phyloP scores from a whole-genome alignment of 768 basidiomycete genomes.

The Pleurotus ostreatus region DNA sequence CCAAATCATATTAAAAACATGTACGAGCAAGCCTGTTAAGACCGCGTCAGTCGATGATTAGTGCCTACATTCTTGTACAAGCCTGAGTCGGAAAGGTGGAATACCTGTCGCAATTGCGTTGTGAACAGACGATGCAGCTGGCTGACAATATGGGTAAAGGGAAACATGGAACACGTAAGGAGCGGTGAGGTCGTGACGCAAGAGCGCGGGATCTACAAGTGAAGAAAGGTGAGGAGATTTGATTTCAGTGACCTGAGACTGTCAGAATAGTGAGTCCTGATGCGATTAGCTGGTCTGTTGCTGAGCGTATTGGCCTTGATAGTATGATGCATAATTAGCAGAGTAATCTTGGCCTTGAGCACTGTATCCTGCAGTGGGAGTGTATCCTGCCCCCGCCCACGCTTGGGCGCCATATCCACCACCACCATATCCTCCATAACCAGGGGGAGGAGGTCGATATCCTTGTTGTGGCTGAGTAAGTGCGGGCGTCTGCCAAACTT shows the following conservation, averaged over 20 bases:
- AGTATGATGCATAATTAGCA: conserved; percentile 78
- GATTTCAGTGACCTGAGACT: conserved; percentile 35
- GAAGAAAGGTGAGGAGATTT: conserved; percentile 28
- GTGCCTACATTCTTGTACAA: conserved; percentile 18
- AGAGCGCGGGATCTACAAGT: conserved; percentile 15
- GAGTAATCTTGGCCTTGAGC: conserved; percentile 68
- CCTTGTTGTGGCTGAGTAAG: conserved; percentile 51
- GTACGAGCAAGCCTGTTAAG: conserved; percentile 1
- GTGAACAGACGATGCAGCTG: conserved; percentile 1
- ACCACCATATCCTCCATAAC: conserved; percentile 47
- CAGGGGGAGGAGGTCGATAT: conserved; percentile 66
- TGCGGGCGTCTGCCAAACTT: conserved; percentile 70
- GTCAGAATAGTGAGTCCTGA: conserved; percentile 30
- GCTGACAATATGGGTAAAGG: background rate
- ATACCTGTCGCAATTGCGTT: conserved; percentile 12
- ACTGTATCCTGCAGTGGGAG: conserved; percentile 37
- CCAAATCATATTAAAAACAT: conserved; percentile 3
- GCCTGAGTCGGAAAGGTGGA: conserved; percentile 15
- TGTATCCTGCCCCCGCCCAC: conserved; percentile 46
- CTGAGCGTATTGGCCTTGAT: conserved; percentile 84
- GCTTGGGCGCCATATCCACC: conserved; percentile 38
- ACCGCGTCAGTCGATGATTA: conserved; percentile 20
- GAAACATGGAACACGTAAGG: conserved; percentile 1
- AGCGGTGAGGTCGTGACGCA: conserved; percentile 8
- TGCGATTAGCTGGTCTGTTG: conserved; percentile 48